phyloP scores from a whole-genome alignment of 495 filamentous ascomycete genomes.

The Tricharina praecox region DNA sequence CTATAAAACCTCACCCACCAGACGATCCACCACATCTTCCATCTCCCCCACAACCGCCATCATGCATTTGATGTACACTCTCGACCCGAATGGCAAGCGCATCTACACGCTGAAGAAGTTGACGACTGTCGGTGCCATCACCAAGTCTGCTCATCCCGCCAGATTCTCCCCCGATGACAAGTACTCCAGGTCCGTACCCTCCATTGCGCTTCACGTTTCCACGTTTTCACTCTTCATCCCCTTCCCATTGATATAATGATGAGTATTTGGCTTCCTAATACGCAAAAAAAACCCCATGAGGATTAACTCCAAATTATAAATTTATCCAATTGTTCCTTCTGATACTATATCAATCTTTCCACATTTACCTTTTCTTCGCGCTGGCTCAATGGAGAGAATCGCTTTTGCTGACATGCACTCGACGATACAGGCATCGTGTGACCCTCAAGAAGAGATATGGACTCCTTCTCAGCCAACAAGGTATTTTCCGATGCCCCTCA shows the following conservation, averaged over 20 bases:
- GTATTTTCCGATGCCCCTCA: constrained; percentile 28
- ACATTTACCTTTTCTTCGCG: neutral
- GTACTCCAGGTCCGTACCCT: constrained; percentile 53
- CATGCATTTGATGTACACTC: constrained; percentile 85
- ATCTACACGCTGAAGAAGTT: constrained; percentile 82
- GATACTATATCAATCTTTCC: constrained; percentile 10
- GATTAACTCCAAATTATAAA: constrained; percentile 13
- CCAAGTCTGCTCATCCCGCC: constrained; percentile 90
- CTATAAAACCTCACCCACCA: too few species aligned
- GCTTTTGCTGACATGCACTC: too few species aligned
- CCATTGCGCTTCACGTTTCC: neutral
- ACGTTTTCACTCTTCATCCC: too few species aligned
- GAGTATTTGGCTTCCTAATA: constrained; percentile 4
- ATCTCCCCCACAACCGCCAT: too few species aligned
- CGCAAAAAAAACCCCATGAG: constrained; percentile 4
- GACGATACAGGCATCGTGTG: constrained; percentile 54
- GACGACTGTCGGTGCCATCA: constrained; percentile 50
- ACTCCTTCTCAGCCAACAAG: constrained; percentile 68
- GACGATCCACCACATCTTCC: too few species aligned
- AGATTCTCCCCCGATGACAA: constrained; percentile 96
- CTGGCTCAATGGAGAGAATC: too few species aligned
- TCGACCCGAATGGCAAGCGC: constrained; percentile 61
- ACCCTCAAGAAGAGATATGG: constrained; percentile 84
- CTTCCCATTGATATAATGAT: constrained; percentile 1
- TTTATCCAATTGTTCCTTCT: constrained; percentile 29